phyloP scores from a whole-genome alignment of 192 early-diverging fungal species.

The Lobosporangium transversale region DNA sequence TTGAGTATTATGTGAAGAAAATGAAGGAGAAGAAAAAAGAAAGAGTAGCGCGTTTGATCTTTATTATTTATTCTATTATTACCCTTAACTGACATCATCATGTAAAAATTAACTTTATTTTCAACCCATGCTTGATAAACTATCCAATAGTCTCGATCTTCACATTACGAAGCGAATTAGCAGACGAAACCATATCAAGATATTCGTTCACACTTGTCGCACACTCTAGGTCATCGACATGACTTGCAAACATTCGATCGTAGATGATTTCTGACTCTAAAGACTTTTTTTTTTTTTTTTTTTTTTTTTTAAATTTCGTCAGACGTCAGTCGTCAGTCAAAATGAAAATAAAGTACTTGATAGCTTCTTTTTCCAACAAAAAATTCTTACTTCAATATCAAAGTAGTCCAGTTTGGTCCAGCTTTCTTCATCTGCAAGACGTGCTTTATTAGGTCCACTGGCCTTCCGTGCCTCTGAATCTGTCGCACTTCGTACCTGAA shows the following conservation, averaged over 20 bases:
- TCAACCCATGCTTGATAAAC: too few relatives aligned
- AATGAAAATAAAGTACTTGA: too few relatives aligned
- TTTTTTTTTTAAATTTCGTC: too few relatives aligned
- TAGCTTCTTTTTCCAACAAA: too few relatives aligned
- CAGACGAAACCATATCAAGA: conserved; percentile 41
- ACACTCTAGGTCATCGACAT: conserved; percentile 45
- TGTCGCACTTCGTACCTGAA: conserved; percentile 70
- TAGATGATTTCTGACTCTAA: conserved; percentile 43
- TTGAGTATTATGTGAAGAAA: conserved; percentile 1
- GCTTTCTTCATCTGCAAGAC: conserved; percentile 74
- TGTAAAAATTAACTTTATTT: neutral
- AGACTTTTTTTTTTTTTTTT: too few relatives aligned
- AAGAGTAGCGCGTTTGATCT: neutral
- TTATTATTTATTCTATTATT: neutral
- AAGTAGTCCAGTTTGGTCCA: conserved; percentile 76
- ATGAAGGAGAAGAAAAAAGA: conserved; percentile 1
- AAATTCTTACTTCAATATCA: conserved; percentile 64
- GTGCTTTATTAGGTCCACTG: conserved; percentile 66
- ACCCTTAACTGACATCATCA: neutral
- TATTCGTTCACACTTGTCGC: conserved; percentile 47
- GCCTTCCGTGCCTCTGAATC: conserved; percentile 68
- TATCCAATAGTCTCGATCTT: conserved; percentile 20
- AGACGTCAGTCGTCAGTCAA: too few relatives aligned
- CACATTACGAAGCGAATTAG: conserved; percentile 41
- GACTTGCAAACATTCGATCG: conserved; percentile 46